Evolutionary conservation across 2,329 filamentous ascomycete genomes (phyloP).

Genomic region (Blumeriella jaapii): DNA sequence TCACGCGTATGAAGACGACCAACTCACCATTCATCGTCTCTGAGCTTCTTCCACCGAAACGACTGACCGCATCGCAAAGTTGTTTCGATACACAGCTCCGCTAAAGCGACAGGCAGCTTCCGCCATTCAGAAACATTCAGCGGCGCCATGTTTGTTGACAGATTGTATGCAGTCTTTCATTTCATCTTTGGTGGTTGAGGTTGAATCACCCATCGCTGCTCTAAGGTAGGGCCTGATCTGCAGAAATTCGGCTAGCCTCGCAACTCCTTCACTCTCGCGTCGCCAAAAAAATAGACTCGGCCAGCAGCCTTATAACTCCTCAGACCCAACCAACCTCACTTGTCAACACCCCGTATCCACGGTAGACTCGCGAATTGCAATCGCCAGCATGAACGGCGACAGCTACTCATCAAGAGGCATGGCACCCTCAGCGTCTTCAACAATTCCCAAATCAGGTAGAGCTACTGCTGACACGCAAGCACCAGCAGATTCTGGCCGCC

Average conservation of each 20-base stretch:
- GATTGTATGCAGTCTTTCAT: not conserved
- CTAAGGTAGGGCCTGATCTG: too few species aligned
- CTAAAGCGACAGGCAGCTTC: conserved; percentile 69
- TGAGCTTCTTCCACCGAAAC: conserved; percentile 84
- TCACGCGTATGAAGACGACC: conserved; percentile 5
- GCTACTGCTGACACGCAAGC: conserved; percentile 27
- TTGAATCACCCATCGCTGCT: too few species aligned
- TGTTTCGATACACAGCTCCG: conserved; percentile 88
- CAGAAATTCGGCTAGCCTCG: conserved; percentile 1
- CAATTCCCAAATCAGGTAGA: conserved; percentile 20
- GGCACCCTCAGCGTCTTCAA: conserved; percentile 23
- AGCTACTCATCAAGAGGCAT: conserved; percentile 68
- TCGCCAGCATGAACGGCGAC: conserved; percentile 67
- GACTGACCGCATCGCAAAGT: conserved; percentile 92
- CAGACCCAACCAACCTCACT: not conserved
- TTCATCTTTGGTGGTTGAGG: not conserved
- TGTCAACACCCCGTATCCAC: conserved; percentile 1
- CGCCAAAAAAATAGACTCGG: conserved; percentile 7
- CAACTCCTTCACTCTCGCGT: conserved; percentile 1
- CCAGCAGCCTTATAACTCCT: conserved; percentile 8
- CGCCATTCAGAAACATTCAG: conserved; percentile 64
- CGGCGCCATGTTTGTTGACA: conserved; percentile 18
- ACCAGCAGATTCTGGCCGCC: conserved; percentile 36
- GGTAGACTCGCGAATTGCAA: conserved; percentile 1
- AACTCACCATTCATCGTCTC: conserved; percentile 70